Evolutionary conservation across 225 moss, liverwort and hornwort genomes (phyloP).

Genomic region (Sphagnum contortum): DNA sequence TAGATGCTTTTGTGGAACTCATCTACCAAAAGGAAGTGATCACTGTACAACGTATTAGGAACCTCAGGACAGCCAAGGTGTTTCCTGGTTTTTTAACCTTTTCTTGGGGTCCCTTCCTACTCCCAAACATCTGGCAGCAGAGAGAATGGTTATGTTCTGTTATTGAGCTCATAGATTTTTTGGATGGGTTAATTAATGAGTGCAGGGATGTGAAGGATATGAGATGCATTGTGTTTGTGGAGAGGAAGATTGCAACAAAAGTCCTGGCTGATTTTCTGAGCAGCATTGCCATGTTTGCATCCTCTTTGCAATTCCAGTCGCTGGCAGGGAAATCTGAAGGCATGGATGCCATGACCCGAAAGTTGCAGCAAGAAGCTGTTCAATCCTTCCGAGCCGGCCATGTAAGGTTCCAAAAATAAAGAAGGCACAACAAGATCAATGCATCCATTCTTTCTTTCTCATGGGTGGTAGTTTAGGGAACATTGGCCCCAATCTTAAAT

Average conservation of each 20-base stretch:
- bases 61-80: too few relatives aligned
- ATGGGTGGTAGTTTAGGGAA: too few relatives aligned
- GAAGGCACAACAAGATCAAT: too few relatives aligned
- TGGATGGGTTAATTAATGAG: neutral
- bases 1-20: too few relatives aligned
- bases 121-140: neutral
- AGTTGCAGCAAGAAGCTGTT: conserved; percentile 63
- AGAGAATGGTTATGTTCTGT: neutral
- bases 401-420: conserved; percentile 24
- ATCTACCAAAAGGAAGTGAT: too few relatives aligned
- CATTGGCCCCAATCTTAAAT: too few relatives aligned
- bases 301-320: conserved; percentile 51
- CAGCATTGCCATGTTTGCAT: conserved; percentile 32
- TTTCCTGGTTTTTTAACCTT: neutral
- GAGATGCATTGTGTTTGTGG: conserved; percentile 94
- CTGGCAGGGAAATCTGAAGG: conserved; percentile 56
- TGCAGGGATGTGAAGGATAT: conserved; percentile 56
- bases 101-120: neutral
- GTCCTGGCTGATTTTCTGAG: conserved; percentile 66
- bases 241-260: conserved; percentile 67
- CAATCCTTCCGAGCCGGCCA: conserved; percentile 79
- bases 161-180: neutral
- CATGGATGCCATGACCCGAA: conserved; percentile 59
- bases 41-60: too few relatives aligned
- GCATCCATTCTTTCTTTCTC: too few relatives aligned